Evolutionary conservation across 2,329 filamentous ascomycete species (phyloP), one percentile per base, ranked within the genome.

Genomic region (Mycogone perniciosa): DNA sequence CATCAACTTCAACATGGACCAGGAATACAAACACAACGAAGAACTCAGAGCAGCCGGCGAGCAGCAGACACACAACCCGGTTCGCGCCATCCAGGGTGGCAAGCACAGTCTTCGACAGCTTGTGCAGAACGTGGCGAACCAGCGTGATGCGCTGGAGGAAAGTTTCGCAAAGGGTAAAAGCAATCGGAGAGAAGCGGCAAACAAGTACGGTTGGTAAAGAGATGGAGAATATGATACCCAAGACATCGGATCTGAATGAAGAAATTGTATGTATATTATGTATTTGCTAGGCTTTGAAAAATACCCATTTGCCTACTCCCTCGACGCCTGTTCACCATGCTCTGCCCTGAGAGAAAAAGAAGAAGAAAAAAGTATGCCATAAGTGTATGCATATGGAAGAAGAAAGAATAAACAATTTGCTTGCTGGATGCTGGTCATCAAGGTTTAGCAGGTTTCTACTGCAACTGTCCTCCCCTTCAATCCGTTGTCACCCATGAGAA

Each of bases 31-130:
- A 27, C 82, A 87, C 61, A 97, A 97, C 67, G 88, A 96, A 70
- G 76, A 77, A 58, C 65, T 95, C 26, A 81, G 89, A 8, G 80
- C 83, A 13, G 73, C 81, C 45, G 85, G 87, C 62, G 82, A 90
- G 65, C 74, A 82, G 62, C 82, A 84, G 48, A 79, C 82, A 45
- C 87, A 95, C 70, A 91, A 92, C 61, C 88, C 90, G 6, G 85
- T 96, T 50, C 85, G 89, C 46, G 86, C 96, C 64, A 84, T 88
- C 27, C 87, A 90, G 4, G 88, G 89, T 39, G 69, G 69, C 57
- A 96, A 96, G 72, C 90, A 96, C 70, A 95, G 81, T 61, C 75
- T 97, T 66, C 84, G 85, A 63, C 90, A 96, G 72, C 76, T 97
- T 60, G 87, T 97, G 58, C 89, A 83, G 67, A 86, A 86, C 54